Conservation (phyloP, 805 yeast genomes). For the Starmerella gropengiesseri region DNA sequence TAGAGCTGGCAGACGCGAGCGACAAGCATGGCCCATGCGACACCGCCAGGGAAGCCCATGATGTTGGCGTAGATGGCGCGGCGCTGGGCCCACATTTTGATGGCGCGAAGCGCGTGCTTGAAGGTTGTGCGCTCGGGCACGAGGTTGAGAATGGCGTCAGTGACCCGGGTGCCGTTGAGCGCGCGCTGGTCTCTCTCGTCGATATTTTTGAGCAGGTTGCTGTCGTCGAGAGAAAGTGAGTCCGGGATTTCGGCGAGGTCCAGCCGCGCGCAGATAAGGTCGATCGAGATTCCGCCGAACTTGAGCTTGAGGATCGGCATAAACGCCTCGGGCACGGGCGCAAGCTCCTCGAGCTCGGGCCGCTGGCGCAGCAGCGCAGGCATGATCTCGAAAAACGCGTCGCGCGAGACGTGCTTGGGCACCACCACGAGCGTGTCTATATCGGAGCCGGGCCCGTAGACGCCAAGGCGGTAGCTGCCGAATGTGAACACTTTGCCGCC, state of each 20-base stretch:
- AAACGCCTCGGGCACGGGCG: constrained; percentile 91
- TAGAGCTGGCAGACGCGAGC: constrained; percentile 94
- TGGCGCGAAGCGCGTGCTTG: constrained; percentile 82
- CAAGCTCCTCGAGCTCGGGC: constrained; percentile 78
- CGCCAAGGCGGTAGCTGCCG: constrained; percentile 92
- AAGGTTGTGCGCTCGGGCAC: constrained; percentile 92
- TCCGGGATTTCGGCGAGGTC: constrained; percentile 76
- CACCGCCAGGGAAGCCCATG: constrained; percentile 98
- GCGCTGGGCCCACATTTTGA: constrained; percentile 93
- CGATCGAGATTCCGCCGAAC: constrained; percentile 85
- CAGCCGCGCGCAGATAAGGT: constrained; percentile 72
- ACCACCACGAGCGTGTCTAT: constrained; percentile 94
- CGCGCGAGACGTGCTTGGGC: constrained; percentile 87
- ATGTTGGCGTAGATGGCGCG: constrained; percentile 90
- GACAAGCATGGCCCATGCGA: constrained; percentile 99
- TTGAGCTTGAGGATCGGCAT: constrained; percentile 93
- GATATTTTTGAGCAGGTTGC: constrained; percentile 69
- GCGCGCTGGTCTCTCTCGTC: constrained; percentile 89
- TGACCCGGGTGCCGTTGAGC: constrained; percentile 90
- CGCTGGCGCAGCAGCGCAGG: constrained; percentile 56
- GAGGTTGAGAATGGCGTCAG: constrained; percentile 78
- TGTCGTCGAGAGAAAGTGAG: constrained; percentile 66
- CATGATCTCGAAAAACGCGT: constrained; percentile 79
- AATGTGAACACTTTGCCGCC: constrained; percentile 96
- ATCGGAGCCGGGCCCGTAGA: constrained; percentile 96